Evolutionary conservation across 2,329 filamentous ascomycete species (phyloP), one percentile per base, ranked within the genome.

Genomic region (Fusarium algeriense): DNA sequence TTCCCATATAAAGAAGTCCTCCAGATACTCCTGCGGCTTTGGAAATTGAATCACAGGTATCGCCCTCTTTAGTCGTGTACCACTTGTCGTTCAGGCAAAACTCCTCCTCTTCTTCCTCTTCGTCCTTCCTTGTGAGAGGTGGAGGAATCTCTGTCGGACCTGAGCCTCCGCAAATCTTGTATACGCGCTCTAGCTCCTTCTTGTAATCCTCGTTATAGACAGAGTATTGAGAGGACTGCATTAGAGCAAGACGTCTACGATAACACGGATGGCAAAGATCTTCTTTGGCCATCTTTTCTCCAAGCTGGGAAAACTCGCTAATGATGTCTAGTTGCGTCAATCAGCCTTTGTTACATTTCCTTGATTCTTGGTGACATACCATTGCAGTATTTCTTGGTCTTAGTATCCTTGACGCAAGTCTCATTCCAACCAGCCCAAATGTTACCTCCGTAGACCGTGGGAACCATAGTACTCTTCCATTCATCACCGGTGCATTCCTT

Each of bases 361-460:
- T 32, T 32, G 30, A 32, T 32, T 32, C 30, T 8, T 32, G 9
- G 19, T 19, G 5, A 54, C 64, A 14, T 38, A 73, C 69, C 64
- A 20, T 73, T 71, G 48, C 69, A 74, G 23, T 75, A 74, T 40
- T 28, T 59, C 7, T 55, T 41, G 2, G 69, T 70, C 54, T 37
- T 35, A 3, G 60, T 32, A 43, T 73, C 69, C 32, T 56, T 73
- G 28, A 69, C 6, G 38, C 71, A 74, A 5, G 64, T 74, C 46
- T 67, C 69, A 23, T 74, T 74, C 48, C 53, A 69, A 12, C 60
- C 64, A 5, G 53, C 58, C 67, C 64, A 74, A 23, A 65, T 52
- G 6, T 50, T 17, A 4, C 67, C 63, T 3, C 64, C 60, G 0
- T 34, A 54, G 7, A 14, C 14, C 19, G 46, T n/a, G 26, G 58